Evolutionary conservation across 73 alveolate species (phyloP), one percentile per base, ranked within the genome.

Genomic region (Paramecium primaurelia): DNA sequence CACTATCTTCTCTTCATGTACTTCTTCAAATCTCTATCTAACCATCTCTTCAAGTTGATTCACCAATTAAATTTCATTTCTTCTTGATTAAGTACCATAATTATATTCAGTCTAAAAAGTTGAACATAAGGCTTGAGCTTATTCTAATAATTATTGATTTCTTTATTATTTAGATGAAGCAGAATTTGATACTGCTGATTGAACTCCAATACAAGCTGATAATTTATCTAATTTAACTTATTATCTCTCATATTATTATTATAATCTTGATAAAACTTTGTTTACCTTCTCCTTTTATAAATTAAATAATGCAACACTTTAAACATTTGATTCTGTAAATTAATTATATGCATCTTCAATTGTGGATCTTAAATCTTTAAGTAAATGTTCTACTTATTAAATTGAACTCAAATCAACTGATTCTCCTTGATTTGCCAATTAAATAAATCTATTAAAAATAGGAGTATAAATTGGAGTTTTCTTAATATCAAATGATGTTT

Each of bases 21-120:
- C 91, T 20, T 18, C 47, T 20, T 28, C 77, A 11, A 80, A 80
- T 80, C 91, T 80, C 47, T 49, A 40, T 28, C 18, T 42, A 9
- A 80, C 77, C 91, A 80, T 80, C 47, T 80, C 47, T 26, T 80
- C 91, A 20, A 80, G 49, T 80, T 80, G 42, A 49, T 59, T 25
- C 16, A 80, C 91, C n/a, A 80, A 80, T 4, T 22, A 4, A 0
- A 45, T 25, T 18, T 80, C 91, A 14, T 22, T 25, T 80, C 91
- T 80, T 80, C 91, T 80, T 22, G 77, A 10, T 18, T 22, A 4
- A 12, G 91, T 80, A 3, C 75, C 77, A 18, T 18, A 80, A 16
- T 40, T 45, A 11, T 80, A 80, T 16, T 80, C 91, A 37, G 25
- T 80, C 26, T 45, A 18, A 47, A 80, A 80, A 2, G 91, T 80